Conservation (phyloP, 306 rosid species). For the Chamaecrista fasciculata region DNA sequence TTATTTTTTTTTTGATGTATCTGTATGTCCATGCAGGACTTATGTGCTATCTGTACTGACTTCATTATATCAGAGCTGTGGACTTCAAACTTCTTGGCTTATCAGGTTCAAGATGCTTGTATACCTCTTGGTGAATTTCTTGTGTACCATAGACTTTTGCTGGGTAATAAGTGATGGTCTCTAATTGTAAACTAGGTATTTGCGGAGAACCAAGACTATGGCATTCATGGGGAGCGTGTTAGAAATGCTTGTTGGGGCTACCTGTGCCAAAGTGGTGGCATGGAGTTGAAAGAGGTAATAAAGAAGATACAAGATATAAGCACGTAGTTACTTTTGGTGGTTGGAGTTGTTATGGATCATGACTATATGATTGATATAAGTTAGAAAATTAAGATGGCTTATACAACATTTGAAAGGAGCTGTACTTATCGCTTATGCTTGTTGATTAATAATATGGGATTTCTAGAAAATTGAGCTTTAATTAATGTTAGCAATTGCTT, state of each 20-base stretch:
- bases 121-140: conserved; percentile 32
- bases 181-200: conserved; percentile 60
- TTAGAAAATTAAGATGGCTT: conserved; percentile 11
- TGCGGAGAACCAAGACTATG: conserved; percentile 96
- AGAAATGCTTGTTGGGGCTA: conserved; percentile 99
- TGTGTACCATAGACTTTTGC: not conserved
- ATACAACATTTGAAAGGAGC: conserved; percentile 13
- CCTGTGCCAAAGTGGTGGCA: conserved; percentile 98
- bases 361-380: conserved; percentile 18
- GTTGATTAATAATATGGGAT: not conserved
- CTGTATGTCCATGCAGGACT: conserved; percentile 56
- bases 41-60: conserved; percentile 91
- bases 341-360: conserved; percentile 24
- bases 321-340: conserved; percentile 23
- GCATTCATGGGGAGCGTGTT: conserved; percentile 92
- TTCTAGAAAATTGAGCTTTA: not conserved
- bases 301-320: conserved; percentile 24
- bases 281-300: conserved; percentile 94
- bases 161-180: conserved; percentile 26
- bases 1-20: conserved; percentile 3
- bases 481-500: not conserved
- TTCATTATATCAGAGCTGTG: conserved; percentile 92
- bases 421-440: not conserved
- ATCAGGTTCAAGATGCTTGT: conserved; percentile 70
- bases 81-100: conserved; percentile 94